phyloP scores from a whole-genome alignment of 2,329 filamentous ascomycete genomes.

The Penicillium sp. region DNA sequence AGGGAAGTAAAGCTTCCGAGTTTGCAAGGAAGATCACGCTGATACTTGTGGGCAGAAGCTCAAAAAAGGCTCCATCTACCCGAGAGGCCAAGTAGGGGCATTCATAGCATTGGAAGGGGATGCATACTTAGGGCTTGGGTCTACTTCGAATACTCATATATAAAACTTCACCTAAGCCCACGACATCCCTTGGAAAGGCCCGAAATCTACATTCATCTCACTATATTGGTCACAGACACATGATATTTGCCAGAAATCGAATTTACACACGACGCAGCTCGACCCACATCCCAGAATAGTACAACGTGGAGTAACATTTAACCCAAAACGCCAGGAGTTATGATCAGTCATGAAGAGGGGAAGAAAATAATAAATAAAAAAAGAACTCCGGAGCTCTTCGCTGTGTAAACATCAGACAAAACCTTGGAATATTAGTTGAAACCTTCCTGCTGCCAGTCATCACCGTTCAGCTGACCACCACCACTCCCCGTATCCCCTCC shows the following conservation, averaged over 20 bases:
- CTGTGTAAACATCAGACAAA: slow-evolving; percentile 13
- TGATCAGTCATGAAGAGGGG: slow-evolving; percentile 6
- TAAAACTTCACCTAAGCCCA: background rate
- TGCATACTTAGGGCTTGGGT: background rate
- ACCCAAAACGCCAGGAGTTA: slow-evolving; percentile 10
- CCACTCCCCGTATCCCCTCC: slow-evolving; percentile 24
- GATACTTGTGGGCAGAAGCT: background rate
- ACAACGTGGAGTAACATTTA: background rate
- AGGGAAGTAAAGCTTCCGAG: background rate
- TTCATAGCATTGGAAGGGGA: background rate
- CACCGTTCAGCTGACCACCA: slow-evolving; percentile 40
- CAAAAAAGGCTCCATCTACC: background rate
- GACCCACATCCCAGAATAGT: slow-evolving; percentile 1
- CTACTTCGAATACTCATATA: background rate
- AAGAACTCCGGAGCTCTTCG: slow-evolving; percentile 18
- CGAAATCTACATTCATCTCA: background rate
- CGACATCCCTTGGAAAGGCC: background rate
- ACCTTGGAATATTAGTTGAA: slow-evolving; percentile 39
- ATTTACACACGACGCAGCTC: slow-evolving; percentile 4
- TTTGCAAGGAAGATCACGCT: background rate
- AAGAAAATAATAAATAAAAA: slow-evolving; percentile 1
- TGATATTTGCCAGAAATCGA: slow-evolving; percentile 6
- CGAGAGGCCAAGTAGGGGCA: background rate
- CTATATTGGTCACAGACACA: background rate
- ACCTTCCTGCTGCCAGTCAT: slow-evolving; percentile 64